These are phyloP conservation scores for Nicotiana sylvestris DNA, from an alignment of 257 asterid genomes.

Conservation along the genomic window DNA sequence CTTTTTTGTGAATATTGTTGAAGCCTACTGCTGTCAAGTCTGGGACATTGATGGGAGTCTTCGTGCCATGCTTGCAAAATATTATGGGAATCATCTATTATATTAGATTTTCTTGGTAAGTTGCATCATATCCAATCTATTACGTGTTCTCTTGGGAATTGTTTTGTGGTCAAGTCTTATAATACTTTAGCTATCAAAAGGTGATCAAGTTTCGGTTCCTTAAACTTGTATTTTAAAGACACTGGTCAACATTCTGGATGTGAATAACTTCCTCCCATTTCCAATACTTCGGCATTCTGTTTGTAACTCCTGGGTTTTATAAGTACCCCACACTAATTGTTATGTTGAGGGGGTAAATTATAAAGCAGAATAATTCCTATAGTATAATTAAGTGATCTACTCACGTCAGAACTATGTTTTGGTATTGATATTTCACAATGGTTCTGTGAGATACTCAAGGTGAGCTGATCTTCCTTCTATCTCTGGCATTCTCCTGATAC, in stretches of 20 bases:
- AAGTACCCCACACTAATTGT: not conserved
- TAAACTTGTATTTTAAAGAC: not conserved
- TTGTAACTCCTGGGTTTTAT: not conserved
- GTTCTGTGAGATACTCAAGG: not conserved
- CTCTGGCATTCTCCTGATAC: not conserved
- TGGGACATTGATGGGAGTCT: slow-evolving; percentile 99
- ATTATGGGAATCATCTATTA: slow-evolving; percentile 95
- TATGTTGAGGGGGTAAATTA: slow-evolving; percentile 3
- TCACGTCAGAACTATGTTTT: not conserved
- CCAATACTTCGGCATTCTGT: not conserved
- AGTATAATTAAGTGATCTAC: not conserved
- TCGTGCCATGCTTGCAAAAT: slow-evolving; percentile 96
- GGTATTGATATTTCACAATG: not conserved
- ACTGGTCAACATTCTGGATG: slow-evolving; percentile 5
- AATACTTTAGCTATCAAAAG: slow-evolving; percentile 3
- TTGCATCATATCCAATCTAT: not conserved
- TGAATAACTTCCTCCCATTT: slow-evolving; percentile 1
- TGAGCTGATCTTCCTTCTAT: not conserved
- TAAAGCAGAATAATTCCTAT: not conserved
- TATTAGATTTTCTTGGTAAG: slow-evolving; percentile 93
- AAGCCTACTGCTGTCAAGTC: slow-evolving; percentile 67
- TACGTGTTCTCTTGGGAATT: not conserved
- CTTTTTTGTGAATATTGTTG: slow-evolving; percentile 11
- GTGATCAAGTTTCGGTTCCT: not conserved
- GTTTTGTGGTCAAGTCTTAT: not conserved